Evolutionary conservation across 169 alveolate genomes (phyloP), one percentile per base, ranked within the genome.

Genomic region (Eimeria tenella): DNA sequence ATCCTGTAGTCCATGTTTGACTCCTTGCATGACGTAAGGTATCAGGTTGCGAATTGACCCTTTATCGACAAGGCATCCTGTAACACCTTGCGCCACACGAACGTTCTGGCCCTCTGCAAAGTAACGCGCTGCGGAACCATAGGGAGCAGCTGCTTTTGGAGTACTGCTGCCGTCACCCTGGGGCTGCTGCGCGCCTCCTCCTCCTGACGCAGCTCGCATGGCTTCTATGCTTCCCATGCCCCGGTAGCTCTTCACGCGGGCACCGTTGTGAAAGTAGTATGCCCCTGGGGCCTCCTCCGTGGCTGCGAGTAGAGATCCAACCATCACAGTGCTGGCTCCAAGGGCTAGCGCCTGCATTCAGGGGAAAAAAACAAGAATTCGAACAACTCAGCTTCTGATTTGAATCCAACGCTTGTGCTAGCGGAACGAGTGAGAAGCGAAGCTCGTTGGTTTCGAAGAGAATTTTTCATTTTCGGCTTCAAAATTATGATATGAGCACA

Each of bases 211-310:
- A 17, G 94, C 89, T 4, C 83, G 93, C 96, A 89, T 94, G 79
- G 97, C 97, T 21, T 95, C 97, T 19, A 94, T 68, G 65, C 96
- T 92, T 11, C 97, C 97, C 97, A 96, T 96, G n/a, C 97, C 97
- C 31, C 97, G 96, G 94, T 96, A 96, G 74, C 95, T 94, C 95
- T 96, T 96, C 83, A 95, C 90, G 21, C 96, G 95, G 74, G 91
- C 84, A 83, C 99, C 99, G 75, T 97, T 97, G 70, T 97, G 96
- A 96, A 97, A 97, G 96, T 96, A 97, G 93, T 97, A 97, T 50
- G 98, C 99, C 4, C 99, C 99, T 13, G 99, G 99, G 23, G 99
- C 96, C 95, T 98, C 99, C 83, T 97, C 98, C 50, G 99, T 98
- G n/a, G 99, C 99, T 5, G 99, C 99, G 49, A 98, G 92, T 73